Conservation (phyloP, 179 eudicot species). For the Silene vulgaris region DNA sequence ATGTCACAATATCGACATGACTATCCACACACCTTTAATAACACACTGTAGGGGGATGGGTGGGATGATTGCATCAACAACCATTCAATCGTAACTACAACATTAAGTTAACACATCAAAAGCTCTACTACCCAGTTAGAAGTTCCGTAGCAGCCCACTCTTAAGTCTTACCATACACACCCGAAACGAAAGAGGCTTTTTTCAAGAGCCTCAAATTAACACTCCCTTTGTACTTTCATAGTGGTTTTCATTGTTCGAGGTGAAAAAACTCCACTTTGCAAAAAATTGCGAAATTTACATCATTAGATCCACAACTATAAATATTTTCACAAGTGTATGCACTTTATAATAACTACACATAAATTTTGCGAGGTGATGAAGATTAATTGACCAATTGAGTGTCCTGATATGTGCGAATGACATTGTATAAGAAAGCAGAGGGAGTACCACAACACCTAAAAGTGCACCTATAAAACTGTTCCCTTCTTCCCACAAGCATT, state of each 20-base stretch:
- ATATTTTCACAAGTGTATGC: not conserved
- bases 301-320: not conserved
- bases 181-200: not conserved
- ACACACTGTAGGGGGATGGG: too few relatives aligned
- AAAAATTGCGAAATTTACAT: not conserved
- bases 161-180: not conserved
- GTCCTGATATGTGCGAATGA: not conserved
- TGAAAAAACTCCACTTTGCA: not conserved
- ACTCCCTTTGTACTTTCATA: not conserved
- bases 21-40: not conserved
- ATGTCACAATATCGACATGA: not conserved
- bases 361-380: not conserved
- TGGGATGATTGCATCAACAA: too few relatives aligned
- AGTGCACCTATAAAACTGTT: not conserved
- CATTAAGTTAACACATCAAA: not conserved
- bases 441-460: not conserved
- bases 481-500: not conserved
- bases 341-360: not conserved
- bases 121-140: not conserved
- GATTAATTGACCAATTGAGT: not conserved
- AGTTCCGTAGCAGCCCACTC: not conserved
- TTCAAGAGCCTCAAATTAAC: not conserved
- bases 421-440: too few relatives aligned
- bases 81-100: not conserved
- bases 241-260: not conserved